phyloP scores from a whole-genome alignment of 1,139 yeast genomes.

The Suhomyces taliae region DNA sequence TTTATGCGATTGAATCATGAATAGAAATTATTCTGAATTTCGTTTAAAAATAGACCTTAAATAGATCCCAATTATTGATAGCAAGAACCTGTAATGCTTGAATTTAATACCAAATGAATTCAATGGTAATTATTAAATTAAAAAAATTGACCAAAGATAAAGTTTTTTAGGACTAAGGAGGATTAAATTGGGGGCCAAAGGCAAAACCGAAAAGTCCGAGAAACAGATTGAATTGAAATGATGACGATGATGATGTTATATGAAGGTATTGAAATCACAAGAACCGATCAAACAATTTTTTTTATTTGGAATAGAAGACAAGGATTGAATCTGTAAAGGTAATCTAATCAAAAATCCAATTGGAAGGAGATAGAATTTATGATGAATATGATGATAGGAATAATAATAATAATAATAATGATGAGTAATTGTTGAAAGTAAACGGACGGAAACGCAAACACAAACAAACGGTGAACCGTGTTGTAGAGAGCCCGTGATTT shows the following conservation, averaged over 20 bases:
- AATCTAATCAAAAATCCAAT: no score
- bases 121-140: no score
- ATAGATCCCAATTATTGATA: no score
- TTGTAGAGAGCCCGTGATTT: not conserved
- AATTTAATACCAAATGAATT: no score
- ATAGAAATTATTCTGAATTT: not conserved
- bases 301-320: no score
- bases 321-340: no score
- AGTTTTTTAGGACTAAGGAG: no score
- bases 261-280: not conserved
- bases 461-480: not conserved
- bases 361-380: no score
- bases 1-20: slow-evolving; percentile 2
- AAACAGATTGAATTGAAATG: not conserved
- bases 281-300: not conserved
- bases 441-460: not conserved
- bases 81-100: no score
- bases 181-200: not conserved
- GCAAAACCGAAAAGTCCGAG: slow-evolving; percentile 8
- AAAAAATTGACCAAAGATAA: no score
- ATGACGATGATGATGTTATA: no score
- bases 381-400: not conserved
- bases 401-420: not conserved
- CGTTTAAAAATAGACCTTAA: no score
- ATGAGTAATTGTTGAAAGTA: not conserved